Percentiles rank a stretch among this genome's conserved stretches.
phyloP scores from a whole-genome alignment of 108 stramenopile genomes.

The Cyclotella atomus region DNA sequence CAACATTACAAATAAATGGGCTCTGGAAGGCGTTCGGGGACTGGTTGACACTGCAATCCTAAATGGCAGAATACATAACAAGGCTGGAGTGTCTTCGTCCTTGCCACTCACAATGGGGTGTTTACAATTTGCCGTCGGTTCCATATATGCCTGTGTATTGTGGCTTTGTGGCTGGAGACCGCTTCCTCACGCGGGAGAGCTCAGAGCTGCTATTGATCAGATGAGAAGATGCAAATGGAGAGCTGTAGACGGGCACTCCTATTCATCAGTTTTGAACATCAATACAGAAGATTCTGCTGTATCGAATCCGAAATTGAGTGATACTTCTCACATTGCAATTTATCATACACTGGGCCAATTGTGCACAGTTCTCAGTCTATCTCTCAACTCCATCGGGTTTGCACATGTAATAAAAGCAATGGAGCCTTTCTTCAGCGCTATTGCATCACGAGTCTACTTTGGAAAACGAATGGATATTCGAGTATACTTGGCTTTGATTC shows the following conservation, averaged over 20 bases:
- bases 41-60: no score
- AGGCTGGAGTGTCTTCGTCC: conserved; percentile 9
- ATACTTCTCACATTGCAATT: conserved; percentile 42
- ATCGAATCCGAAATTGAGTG: not conserved
- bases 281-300: not conserved
- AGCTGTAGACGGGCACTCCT: not conserved
- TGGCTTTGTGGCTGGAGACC: conserved; percentile 54
- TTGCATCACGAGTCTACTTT: conserved; percentile 28
- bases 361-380: conserved; percentile 40
- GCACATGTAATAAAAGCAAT: conserved; percentile 68
- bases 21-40: conserved; percentile 32
- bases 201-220: conserved; percentile 15
- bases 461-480: conserved; percentile 46
- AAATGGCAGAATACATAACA: no score
- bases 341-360: conserved; percentile 71
- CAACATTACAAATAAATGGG: conserved; percentile 66
- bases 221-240: not conserved
- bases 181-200: conserved; percentile 46
- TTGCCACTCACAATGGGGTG: conserved; percentile 53
- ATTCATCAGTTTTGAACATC: not conserved
- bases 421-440: conserved; percentile 62
- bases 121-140: conserved; percentile 68
- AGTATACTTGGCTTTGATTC: conserved; percentile 54
- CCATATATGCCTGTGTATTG: conserved; percentile 50
- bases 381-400: conserved; percentile 55